Evolutionary conservation across 495 filamentous ascomycete genomes (phyloP), one percentile per base, ranked within the genome.

Genomic region (Penicillium daleae): DNA sequence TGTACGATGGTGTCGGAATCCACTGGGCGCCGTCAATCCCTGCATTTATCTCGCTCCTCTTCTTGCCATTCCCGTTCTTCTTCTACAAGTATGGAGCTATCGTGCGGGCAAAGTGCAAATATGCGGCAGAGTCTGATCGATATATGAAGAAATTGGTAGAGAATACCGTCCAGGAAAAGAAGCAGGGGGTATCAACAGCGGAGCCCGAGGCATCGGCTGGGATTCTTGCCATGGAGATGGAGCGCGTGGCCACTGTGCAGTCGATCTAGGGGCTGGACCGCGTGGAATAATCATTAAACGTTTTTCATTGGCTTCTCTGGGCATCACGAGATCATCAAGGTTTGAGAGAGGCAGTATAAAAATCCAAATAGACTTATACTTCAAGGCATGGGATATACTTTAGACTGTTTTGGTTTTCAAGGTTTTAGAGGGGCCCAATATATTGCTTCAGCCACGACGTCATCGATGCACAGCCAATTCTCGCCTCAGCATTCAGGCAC

Each of bases 1-100:
- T 92, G 86, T 92, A 89, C 73, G 46, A 72, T 2, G 76, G 82
- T 59, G 77, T 92, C 0, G 89, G 90, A 84, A 84, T 87, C 57
- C 87, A 91, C 72, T 91, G 89, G 89, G 89, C 87, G 3, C 85
- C 81, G 24, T 82, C 80, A 1, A 78, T 92, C 37, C 88, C 88
- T 2, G 90, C 86, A 0, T 91, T 91, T 70, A 74, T 92, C 2
- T 82, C 86, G 1, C 65, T 92, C 17, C 78, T 75, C 1, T 91
- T 88, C 69, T 74, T 90, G 53, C 90, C 90, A 0, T 87, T 89
- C 61, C 89, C 89, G 1, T 86, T 87, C 66, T 66, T 92, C 24
- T 88, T 92, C 70, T 89, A 87, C 68, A 82, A 80, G 54, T 91
- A 89, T 65, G 90, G 89, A 29, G 70, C 68, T 2, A 40, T 60